A percentile compares a stretch with the other conserved stretches of the same genome.
Conservation (phyloP, 169 alveolate species). For the Babesia bigemina region DNA sequence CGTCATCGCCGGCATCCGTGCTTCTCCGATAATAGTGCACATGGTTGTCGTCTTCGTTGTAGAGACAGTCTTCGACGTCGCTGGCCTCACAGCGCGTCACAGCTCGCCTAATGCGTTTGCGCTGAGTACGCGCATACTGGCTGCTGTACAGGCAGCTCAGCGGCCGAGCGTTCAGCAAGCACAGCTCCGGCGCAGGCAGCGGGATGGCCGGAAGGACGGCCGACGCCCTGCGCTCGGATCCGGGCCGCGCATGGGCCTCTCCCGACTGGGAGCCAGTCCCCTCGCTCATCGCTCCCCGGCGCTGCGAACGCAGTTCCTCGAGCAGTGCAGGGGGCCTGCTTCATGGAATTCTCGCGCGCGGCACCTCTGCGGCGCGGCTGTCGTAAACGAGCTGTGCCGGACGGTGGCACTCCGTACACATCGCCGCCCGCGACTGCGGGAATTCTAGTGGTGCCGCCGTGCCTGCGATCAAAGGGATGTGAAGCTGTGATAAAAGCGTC, state of each 20-base stretch:
- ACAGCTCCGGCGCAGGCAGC: constrained; percentile 34
- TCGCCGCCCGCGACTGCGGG: not conserved
- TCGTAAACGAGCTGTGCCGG: not conserved
- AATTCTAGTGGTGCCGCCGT: not conserved
- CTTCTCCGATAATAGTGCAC: too few species aligned
- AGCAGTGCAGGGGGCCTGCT: constrained; percentile 1
- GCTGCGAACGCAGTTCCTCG: constrained; percentile 1
- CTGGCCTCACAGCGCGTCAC: not conserved
- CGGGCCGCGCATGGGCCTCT: not conserved
- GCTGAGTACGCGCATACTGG: constrained; percentile 13
- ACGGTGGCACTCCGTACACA: not conserved
- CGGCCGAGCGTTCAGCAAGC: constrained; percentile 19
- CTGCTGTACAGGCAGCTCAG: constrained; percentile 38
- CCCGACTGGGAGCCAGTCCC: not conserved
- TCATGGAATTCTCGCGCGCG: not conserved
- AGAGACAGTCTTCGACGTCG: not conserved
- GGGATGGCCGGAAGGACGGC: constrained; percentile 25
- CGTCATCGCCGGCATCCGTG: not conserved
- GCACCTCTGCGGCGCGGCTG: not conserved
- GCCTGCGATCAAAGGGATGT: not conserved
- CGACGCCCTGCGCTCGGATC: not conserved
- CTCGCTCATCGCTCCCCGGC: not conserved
- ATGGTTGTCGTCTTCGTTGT: not conserved
- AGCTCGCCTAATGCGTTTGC: constrained; percentile 6
- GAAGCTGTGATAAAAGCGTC: too few species aligned